Conservation (phyloP, 345 rosid genomes). For the Syzygium jambos region DNA sequence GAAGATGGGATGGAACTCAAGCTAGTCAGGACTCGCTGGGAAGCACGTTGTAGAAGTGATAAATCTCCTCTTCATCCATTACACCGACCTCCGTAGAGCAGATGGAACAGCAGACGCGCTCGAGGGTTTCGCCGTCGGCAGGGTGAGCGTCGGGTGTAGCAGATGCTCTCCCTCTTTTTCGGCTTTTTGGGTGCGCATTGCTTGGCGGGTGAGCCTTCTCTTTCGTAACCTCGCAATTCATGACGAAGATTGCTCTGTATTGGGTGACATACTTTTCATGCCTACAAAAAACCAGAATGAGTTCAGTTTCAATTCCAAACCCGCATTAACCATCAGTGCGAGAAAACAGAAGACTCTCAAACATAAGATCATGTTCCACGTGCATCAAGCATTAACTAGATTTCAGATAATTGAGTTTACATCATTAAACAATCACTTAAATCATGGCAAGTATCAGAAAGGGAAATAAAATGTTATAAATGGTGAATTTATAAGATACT, state of each 20-base stretch:
- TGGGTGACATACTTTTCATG: conserved; percentile 65
- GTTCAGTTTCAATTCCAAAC: neutral
- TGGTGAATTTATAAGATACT: neutral
- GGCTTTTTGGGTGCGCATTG: conserved; percentile 8
- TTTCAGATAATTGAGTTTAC: neutral
- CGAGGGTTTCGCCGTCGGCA: conserved; percentile 13
- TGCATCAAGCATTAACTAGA: neutral
- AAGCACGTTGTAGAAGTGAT: conserved; percentile 70
- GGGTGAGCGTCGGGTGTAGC: conserved; percentile 7
- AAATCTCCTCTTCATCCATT: conserved; percentile 58
- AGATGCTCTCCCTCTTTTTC: conserved; percentile 37
- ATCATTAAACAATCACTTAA: neutral
- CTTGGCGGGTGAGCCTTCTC: conserved; percentile 11
- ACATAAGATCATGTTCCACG: neutral
- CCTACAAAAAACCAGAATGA: conserved; percentile 24
- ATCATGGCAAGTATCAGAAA: neutral
- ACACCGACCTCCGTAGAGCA: conserved; percentile 65
- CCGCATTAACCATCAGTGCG: neutral
- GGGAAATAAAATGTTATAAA: neutral
- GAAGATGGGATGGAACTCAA: neutral
- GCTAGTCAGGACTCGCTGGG: conserved; percentile 56
- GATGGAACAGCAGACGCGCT: conserved; percentile 44
- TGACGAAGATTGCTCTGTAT: conserved; percentile 71
- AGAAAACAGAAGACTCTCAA: neutral
- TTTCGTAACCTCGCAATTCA: conserved; percentile 42